Conservation (phyloP, 2,329 filamentous ascomycete species). For the Trichoderma afroharzianum region DNA sequence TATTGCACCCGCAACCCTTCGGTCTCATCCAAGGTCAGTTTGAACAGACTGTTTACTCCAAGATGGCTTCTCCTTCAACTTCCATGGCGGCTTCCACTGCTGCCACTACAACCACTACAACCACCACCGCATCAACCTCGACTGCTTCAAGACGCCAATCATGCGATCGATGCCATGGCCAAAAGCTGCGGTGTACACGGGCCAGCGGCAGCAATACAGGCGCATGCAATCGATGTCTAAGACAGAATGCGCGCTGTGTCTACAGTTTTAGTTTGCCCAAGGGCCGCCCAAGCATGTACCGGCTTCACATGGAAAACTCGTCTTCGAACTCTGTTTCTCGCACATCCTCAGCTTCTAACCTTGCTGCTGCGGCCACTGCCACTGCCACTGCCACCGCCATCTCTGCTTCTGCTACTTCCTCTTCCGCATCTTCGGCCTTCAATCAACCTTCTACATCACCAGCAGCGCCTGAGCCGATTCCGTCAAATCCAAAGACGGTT, state of each 20-base stretch:
- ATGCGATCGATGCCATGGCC: slow-evolving; percentile 13
- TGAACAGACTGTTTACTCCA: background rate
- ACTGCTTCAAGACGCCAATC: slow-evolving; percentile 5
- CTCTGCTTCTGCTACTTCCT: no score
- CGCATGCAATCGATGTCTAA: slow-evolving; percentile 7
- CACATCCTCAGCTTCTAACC: no score
- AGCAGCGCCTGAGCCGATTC: background rate
- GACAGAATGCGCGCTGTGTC: background rate
- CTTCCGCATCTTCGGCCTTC: no score
- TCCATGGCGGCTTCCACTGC: no score
- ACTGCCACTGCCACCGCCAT: no score
- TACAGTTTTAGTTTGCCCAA: slow-evolving; percentile 9
- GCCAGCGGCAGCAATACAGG: background rate
- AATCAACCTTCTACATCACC: background rate
- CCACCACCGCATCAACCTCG: background rate
- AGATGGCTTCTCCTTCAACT: no score
- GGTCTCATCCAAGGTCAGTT: no score
- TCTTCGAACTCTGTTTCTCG: background rate
- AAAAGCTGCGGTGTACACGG: slow-evolving; percentile 14
- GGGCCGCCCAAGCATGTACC: slow-evolving; percentile 12
- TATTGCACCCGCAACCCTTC: no score
- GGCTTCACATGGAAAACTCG: background rate
- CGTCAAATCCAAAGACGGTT: background rate
- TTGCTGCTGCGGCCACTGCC: no score
- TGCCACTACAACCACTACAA: background rate